A percentile compares a stretch with the other conserved stretches of the same genome.
phyloP scores from a whole-genome alignment of 148 eudicot genomes.

The Chenopodium album region DNA sequence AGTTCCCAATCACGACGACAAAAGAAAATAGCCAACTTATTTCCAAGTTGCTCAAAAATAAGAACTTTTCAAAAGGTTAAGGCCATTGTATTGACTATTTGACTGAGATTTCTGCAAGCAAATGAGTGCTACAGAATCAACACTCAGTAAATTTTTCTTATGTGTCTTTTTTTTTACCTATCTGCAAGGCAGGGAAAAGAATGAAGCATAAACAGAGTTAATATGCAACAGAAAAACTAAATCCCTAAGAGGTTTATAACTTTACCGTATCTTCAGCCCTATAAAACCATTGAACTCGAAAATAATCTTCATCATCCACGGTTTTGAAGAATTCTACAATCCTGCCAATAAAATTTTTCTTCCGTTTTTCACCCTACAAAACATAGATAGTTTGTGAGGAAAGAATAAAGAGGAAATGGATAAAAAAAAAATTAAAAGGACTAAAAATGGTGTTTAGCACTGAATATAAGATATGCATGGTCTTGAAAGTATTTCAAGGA shows the following conservation, averaged over 20 bases:
- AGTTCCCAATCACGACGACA: background rate
- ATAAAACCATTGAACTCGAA: constrained; percentile 46
- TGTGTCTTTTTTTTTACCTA: background rate
- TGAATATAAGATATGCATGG: background rate
- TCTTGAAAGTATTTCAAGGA: too few species aligned
- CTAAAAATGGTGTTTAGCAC: background rate
- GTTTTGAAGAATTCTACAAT: constrained; percentile 45
- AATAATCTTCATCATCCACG: constrained; percentile 38
- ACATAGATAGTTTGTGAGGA: background rate
- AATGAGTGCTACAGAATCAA: background rate
- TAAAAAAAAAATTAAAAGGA: background rate
- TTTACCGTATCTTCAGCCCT: constrained; percentile 45
- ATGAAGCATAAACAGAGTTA: background rate
- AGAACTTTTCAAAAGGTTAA: background rate
- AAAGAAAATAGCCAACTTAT: background rate
- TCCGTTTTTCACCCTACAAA: constrained; percentile 30
- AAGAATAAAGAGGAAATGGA: background rate
- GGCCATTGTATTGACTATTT: background rate
- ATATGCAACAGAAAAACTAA: background rate
- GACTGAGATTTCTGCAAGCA: background rate
- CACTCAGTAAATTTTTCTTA: too few species aligned
- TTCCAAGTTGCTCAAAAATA: background rate
- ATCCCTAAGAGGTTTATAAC: background rate
- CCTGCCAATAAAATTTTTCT: constrained; percentile 39
- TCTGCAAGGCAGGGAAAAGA: background rate